A percentile compares a stretch with the other conserved stretches of the same genome.
phyloP scores from a whole-genome alignment of 225 moss, liverwort and hornwort species.

The Polytrichum formosum region DNA sequence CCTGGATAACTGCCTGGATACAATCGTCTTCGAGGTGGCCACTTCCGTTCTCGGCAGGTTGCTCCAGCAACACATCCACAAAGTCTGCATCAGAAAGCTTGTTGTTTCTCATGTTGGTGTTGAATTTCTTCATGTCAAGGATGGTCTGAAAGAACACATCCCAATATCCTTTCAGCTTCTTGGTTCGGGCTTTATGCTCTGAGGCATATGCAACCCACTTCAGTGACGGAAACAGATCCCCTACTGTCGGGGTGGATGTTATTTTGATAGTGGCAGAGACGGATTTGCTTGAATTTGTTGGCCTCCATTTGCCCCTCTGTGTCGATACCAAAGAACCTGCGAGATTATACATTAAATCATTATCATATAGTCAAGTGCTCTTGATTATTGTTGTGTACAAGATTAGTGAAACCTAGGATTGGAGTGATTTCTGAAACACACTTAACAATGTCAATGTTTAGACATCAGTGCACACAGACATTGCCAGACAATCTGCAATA shows the following conservation, averaged over 20 bases:
- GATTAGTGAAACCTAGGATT: too few relatives aligned
- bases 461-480: too few relatives aligned
- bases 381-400: too few relatives aligned
- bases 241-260: not conserved
- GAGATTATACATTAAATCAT: not conserved
- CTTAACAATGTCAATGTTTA: too few relatives aligned
- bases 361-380: too few relatives aligned
- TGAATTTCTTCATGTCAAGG: not conserved
- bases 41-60: not conserved
- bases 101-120: not conserved
- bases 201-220: not conserved
- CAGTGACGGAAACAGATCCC: not conserved
- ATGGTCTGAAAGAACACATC: not conserved
- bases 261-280: slow-evolving; percentile 15
- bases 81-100: not conserved
- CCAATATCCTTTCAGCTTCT: not conserved
- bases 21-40: slow-evolving; percentile 1
- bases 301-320: not conserved
- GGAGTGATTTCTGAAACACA: too few relatives aligned
- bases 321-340: not conserved
- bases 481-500: too few relatives aligned
- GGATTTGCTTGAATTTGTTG: not conserved
- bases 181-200: not conserved
- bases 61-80: not conserved
- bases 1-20: not conserved